Base-by-base conservation (phyloP, 2,329 filamentous ascomycete species). In the Sporothrix curviconia region DNA sequence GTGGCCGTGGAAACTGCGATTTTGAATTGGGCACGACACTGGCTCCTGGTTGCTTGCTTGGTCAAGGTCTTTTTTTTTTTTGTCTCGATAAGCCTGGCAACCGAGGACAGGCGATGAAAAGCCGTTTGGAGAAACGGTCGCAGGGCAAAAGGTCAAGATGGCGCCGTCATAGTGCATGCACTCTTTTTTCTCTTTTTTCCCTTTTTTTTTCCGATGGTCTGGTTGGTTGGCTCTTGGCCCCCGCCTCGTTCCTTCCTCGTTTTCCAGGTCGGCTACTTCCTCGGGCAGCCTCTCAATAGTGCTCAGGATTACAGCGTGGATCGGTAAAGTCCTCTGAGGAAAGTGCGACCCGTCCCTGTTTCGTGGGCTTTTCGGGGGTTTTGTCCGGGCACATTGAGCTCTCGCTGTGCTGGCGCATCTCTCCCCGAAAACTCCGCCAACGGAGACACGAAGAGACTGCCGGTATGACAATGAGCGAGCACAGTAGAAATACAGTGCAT, bases 381-480 rank as follows among this genome's bases (percentile, higher is more conserved):
- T 51, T 9, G 34, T 19, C 15, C 28, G 25, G 12, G 19, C 30
- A 3, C 9, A 2, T 34, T 15, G 19, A 12, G 12, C 15, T 44
- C 25, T 8, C 9, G 22, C 34, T 46, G 55, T 46, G 37, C 34
- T 43, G 43, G 51, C 22, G 32, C 57, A 50, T 43, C 37, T 58
- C n/a, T 28, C 51, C 56, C 57, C 57, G 57, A 58, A 37, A 30
- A 25, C 57, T 58, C 57, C 57, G 57, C 30, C 32, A 55, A 43
- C 57, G 57, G 57, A 58, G 51, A 25, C 15, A 42, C 28, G 30
- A 2, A 28, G 28, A 32, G 9, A 17, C 25, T 44, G n/a, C 37
- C 25, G 37, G 49, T 22, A 39, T 17, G 40, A 28, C 40, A 54
- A 42, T n/a, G 15, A 37, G 40, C 53, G 36, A 42, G 14, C 37